Base-by-base conservation (phyloP, 139 green algal species). In the Haematococcus sp. region DNA sequence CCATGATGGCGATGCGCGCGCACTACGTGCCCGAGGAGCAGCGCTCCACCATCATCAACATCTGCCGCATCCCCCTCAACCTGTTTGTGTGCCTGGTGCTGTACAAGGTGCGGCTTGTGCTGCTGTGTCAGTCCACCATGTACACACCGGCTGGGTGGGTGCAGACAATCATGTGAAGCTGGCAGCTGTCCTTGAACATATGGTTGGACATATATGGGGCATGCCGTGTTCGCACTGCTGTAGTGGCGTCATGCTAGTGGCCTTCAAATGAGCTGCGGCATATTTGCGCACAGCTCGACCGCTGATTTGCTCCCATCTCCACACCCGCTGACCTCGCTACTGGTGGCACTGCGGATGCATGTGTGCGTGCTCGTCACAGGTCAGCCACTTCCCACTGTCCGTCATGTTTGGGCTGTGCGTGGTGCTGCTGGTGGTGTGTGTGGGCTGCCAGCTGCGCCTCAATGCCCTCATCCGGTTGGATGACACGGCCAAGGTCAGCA, bases 11-110 rank as follows among this genome's bases (percentile, higher is more conserved):
- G 49, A 91, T 97, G 91, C 84, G 92, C 5, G 79, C 81, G 30
- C 61, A 86, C 46, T 95, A 97, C 77, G 87, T 98, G 28, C 94
- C 94, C 0, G 94, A 98, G 79, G 94, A 97, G 76, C 75, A 89
- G 69, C 81, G 94, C 2, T 86, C 88, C 46, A 98, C 94, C n/a
- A 93, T 98, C 73, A 98, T 97, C 83, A 98, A 98, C 89, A 91
- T 97, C 73, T 98, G 98, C 91, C 80, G 95, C 25, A 93, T 98
- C 25, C 94, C 95, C 2, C 87, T 98, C 65, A 98, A 98, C 88
- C 59, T 93, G 15, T 98, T 98, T 66, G 94, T 98, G 31, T 98
- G 94, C 82, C 68, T 97, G 55, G 89, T 98, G 30, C 88, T 98
- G 11, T 96, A 93, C 84, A 97, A 98, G 76, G 94, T 98, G 63